phyloP scores from a whole-genome alignment of 306 rosid genomes.

The Dalbergia cochinchinensis region DNA sequence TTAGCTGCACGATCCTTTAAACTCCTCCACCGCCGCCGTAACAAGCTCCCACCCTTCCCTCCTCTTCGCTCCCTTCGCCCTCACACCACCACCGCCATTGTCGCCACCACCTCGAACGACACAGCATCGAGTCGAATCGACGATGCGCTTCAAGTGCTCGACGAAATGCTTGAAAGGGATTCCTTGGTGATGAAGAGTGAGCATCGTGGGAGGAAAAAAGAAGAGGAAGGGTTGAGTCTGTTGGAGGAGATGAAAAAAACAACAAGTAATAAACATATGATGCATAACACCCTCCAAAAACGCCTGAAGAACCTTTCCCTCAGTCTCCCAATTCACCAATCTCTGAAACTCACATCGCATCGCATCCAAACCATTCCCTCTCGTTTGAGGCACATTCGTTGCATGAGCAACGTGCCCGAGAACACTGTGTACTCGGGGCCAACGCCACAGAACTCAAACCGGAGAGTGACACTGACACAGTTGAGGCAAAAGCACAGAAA shows the following conservation, averaged over 20 bases:
- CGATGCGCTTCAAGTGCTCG: constrained; percentile 64
- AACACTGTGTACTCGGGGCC: constrained; percentile 87
- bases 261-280: constrained; percentile 30
- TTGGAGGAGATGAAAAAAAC: constrained; percentile 73
- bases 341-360: too few species aligned
- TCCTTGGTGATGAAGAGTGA: not conserved
- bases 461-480: constrained; percentile 69
- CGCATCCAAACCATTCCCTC: constrained; percentile 13
- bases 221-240: constrained; percentile 71
- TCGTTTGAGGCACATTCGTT: constrained; percentile 44
- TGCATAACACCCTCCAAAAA: constrained; percentile 45
- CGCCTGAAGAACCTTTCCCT: too few species aligned
- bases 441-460: constrained; percentile 52
- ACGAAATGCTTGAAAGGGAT: constrained; percentile 68
- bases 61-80: too few species aligned
- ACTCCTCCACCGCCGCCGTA: too few species aligned
- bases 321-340: too few species aligned
- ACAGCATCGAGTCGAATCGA: constrained; percentile 43
- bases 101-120: too few species aligned
- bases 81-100: too few species aligned
- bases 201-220: constrained; percentile 5
- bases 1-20: too few species aligned
- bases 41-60: too few species aligned
- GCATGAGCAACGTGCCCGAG: constrained; percentile 83
- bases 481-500: constrained; percentile 65